phyloP scores from a whole-genome alignment of 1,284 basidiomycete genomes.

The Cerrena zonata region DNA sequence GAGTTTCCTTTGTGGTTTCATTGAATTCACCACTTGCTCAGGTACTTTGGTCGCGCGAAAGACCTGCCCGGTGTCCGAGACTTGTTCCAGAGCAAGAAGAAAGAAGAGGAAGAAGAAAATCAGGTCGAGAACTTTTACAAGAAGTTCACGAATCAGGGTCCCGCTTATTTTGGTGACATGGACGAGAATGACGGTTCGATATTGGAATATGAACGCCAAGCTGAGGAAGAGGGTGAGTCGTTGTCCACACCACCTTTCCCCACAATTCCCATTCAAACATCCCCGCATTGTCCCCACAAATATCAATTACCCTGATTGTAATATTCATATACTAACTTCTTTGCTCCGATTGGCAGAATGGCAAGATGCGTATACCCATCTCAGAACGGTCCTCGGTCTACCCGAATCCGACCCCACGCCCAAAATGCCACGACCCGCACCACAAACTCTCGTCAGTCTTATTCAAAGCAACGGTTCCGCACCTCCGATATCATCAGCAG shows the following conservation, averaged over 20 bases:
- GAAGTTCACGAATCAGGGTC: conserved; percentile 84
- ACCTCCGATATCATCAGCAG: conserved; percentile 7
- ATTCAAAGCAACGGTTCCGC: conserved; percentile 19
- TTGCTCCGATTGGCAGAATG: conserved; percentile 46
- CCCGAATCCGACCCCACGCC: conserved; percentile 47
- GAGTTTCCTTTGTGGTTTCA: background rate
- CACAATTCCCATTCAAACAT: too few relatives aligned
- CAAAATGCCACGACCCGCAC: conserved; percentile 41
- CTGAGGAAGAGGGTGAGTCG: conserved; percentile 75
- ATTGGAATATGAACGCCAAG: conserved; percentile 64
- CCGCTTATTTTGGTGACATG: conserved; percentile 86
- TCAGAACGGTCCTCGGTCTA: conserved; percentile 55
- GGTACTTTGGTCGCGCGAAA: conserved; percentile 95
- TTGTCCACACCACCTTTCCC: conserved; percentile 6
- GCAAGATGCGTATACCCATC: conserved; percentile 57
- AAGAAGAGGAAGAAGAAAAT: conserved; percentile 81
- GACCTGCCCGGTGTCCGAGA: conserved; percentile 94
- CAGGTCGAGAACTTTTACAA: conserved; percentile 74
- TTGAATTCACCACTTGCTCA: conserved; percentile 27
- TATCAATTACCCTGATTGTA: too few relatives aligned
- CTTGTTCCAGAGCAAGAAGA: conserved; percentile 80
- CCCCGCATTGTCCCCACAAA: too few relatives aligned
- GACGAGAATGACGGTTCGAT: conserved; percentile 78
- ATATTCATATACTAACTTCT: background rate
- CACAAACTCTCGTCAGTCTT: conserved; percentile 16